Percentiles rank a stretch among this genome's conserved stretches.
Conservation (phyloP, 2,329 filamentous ascomycete genomes). For the Endoconidiophora polonica region DNA sequence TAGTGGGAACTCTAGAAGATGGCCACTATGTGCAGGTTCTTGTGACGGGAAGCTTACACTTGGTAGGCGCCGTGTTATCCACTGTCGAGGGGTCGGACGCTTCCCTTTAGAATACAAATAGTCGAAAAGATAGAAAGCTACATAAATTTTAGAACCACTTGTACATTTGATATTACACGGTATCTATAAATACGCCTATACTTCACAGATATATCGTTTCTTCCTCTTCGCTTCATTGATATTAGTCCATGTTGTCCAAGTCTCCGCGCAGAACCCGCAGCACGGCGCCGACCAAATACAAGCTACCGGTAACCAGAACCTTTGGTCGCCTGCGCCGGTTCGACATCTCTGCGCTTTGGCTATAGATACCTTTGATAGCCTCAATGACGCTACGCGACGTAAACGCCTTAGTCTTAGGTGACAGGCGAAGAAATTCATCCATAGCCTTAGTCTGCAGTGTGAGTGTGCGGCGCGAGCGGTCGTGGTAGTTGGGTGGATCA, state of each 20-base stretch:
- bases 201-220: too few species aligned
- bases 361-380: slow-evolving; percentile 42
- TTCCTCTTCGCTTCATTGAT: not conserved
- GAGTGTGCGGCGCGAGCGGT: slow-evolving; percentile 24
- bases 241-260: slow-evolving; percentile 7
- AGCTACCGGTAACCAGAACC: slow-evolving; percentile 63
- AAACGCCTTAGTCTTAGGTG: slow-evolving; percentile 27
- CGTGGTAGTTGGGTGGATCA: slow-evolving; percentile 17
- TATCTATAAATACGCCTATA: not conserved
- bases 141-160: not conserved
- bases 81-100: slow-evolving; percentile 32
- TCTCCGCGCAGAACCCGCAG: slow-evolving; percentile 23
- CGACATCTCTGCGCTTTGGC: slow-evolving; percentile 17
- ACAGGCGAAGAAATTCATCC: slow-evolving; percentile 38
- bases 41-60: slow-evolving; percentile 46
- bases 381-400: slow-evolving; percentile 55
- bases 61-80: slow-evolving; percentile 38
- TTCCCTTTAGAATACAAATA: not conserved
- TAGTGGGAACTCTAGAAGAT: slow-evolving; percentile 20
- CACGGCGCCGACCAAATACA: slow-evolving; percentile 69
- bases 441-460: slow-evolving; percentile 54
- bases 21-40: slow-evolving; percentile 29
- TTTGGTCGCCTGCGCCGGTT: slow-evolving; percentile 29
- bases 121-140: too few species aligned
- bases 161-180: not conserved